phyloP scores from a whole-genome alignment of 108 stramenopile species.

The Bacterosira constricta region DNA sequence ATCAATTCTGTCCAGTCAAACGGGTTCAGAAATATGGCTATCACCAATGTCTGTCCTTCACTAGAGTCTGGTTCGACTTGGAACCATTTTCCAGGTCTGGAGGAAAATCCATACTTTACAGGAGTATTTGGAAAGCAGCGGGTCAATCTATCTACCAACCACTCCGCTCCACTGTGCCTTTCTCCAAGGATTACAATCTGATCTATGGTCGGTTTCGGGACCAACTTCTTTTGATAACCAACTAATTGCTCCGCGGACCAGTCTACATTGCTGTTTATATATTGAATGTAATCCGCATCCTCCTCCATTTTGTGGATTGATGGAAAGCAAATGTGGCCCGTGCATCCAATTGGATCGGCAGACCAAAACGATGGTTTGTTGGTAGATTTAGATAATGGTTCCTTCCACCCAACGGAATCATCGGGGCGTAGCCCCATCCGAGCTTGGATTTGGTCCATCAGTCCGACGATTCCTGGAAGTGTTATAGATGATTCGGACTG shows the following conservation, averaged over 20 bases:
- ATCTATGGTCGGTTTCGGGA: constrained; percentile 29
- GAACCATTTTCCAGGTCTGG: constrained; percentile 55
- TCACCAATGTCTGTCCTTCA: constrained; percentile 23
- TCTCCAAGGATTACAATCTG: constrained; percentile 61
- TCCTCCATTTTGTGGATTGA: constrained; percentile 36
- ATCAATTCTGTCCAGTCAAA: constrained; percentile 67
- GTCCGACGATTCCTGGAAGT: constrained; percentile 30
- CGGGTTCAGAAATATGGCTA: constrained; percentile 49
- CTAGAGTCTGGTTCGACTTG: constrained; percentile 37
- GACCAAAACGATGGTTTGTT: constrained; percentile 49
- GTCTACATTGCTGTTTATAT: constrained; percentile 53
- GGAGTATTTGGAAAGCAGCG: constrained; percentile 52
- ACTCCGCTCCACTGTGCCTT: constrained; percentile 55
- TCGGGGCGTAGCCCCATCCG: constrained; percentile 30
- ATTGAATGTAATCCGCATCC: constrained; percentile 47
- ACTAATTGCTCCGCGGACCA: constrained; percentile 60
- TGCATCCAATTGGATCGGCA: constrained; percentile 55
- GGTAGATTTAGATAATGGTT: too few species aligned
- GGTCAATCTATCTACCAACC: constrained; percentile 44
- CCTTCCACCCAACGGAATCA: constrained; percentile 55
- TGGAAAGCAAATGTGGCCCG: constrained; percentile 19
- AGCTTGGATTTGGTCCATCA: constrained; percentile 47
- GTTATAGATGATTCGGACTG: not conserved
- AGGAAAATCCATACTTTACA: constrained; percentile 36
- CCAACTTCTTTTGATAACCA: constrained; percentile 39